Evolutionary conservation across 2,329 filamentous ascomycete species (phyloP), one percentile per base, ranked within the genome.

Genomic region (Diaporthe capsici): DNA sequence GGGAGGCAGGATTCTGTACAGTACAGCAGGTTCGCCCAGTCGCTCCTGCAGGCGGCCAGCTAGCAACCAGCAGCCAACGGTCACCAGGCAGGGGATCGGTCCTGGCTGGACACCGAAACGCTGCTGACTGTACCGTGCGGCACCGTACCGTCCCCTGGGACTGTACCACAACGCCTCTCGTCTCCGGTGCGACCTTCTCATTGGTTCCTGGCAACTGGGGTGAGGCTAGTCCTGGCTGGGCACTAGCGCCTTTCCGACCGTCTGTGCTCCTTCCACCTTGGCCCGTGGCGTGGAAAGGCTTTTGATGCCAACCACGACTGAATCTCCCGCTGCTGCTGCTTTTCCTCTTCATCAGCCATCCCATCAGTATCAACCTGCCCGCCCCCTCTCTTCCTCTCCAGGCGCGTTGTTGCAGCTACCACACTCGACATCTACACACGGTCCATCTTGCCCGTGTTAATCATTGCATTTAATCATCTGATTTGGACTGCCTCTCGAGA

Each of bases 221-320:
- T 42, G 65, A 28, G n/a, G 65, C 49, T 70, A 55, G 47, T 25
- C 65, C 65, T 42, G 49, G 65, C 47, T 70, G 49, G 65, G 65
- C 49, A 70, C 53, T 73, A 63, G 71, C 58, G 58, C 4, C 22
- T 3, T 73, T 53, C 58, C 39, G 42, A 42, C 51, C 55, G 37
- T 53, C 58, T 65, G 68, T 71, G 71, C 58, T 37, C 51, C 55
- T 60, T 72, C 57, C 73, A 63, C 58, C 51, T 75, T 55, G 57
- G 65, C 73, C 73, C 39, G 51, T 74, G 72, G 72, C 72, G 72
- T 74, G 72, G 55, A 72, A 72, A 72, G 73, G 73, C 73, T 72
- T 73, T 75, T 75, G 73, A 67, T 75, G 60, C 68, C 31, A 72
- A 75, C 73, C 49, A 67, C 67, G 61, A 72, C 73, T 28, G 28